Evolutionary conservation across 495 filamentous ascomycete species (phyloP).

Genomic region (Baudoinia panamericana): DNA sequence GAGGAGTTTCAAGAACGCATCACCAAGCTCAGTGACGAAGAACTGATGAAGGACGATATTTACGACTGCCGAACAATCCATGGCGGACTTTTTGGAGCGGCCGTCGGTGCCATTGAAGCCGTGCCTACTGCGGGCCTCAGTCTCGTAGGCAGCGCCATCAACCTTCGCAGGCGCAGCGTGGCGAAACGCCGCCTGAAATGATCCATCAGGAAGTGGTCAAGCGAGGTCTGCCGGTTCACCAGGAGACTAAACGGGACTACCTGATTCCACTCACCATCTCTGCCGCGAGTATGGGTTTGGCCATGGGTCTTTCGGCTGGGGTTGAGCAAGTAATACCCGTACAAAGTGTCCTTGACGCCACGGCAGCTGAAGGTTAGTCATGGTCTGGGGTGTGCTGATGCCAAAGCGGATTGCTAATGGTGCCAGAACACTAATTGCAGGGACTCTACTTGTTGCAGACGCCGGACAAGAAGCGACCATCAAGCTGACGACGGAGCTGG

Average conservation of each 20-base stretch:
- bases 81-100: conserved; percentile 1
- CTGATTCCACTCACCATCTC: conserved; percentile 9
- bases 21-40: conserved; percentile 2
- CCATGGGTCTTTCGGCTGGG: conserved; percentile 1
- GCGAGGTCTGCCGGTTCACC: conserved; percentile 8
- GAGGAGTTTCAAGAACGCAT: conserved; percentile 5
- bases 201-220: conserved; percentile 6
- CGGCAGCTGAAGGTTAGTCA: too few species aligned
- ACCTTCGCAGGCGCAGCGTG: conserved; percentile 6
- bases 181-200: conserved; percentile 8
- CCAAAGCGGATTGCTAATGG: too few species aligned
- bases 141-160: conserved; percentile 9
- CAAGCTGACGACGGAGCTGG: conserved; percentile 4
- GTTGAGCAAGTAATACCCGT: conserved; percentile 3
- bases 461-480: not conserved
- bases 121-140: conserved; percentile 3
- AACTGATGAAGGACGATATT: conserved; percentile 12
- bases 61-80: conserved; percentile 13
- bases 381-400: too few species aligned
- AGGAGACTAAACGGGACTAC: conserved; percentile 11
- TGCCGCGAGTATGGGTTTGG: not conserved
- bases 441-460: too few species aligned
- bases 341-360: not conserved
- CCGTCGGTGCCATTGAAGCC: conserved; percentile 5
- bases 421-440: too few species aligned